Percentiles rank a stretch among this genome's conserved stretches.
Evolutionary conservation across 179 eudicot genomes (phyloP).

Genomic region (Drosera spatulata): DNA sequence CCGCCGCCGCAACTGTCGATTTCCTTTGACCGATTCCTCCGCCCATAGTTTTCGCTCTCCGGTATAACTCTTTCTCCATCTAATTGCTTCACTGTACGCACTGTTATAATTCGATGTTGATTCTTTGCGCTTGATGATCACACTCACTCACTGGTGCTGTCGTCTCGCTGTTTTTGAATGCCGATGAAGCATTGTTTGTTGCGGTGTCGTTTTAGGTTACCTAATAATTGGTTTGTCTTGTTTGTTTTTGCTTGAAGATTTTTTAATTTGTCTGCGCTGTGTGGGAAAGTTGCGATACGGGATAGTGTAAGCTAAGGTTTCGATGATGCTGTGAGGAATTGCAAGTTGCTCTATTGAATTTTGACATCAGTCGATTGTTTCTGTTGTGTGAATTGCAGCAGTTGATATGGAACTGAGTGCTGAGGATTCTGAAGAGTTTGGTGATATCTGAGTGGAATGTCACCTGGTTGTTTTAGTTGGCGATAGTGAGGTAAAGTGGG

Average conservation of each 20-base stretch:
- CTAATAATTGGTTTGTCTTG: neutral
- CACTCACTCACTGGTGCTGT: too few species aligned
- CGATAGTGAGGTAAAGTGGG: neutral
- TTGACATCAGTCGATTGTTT: too few species aligned
- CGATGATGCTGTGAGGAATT: neutral
- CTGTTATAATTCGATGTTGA: neutral
- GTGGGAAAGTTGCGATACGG: neutral
- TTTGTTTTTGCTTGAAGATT: neutral
- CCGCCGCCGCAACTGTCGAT: neutral
- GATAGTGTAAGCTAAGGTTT: neutral
- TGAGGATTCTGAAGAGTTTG: slow-evolving; percentile 21
- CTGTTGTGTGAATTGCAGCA: too few species aligned
- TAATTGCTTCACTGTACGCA: neutral
- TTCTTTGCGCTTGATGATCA: too few species aligned
- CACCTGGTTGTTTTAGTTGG: neutral
- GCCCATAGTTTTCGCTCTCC: neutral
- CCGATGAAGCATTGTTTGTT: neutral
- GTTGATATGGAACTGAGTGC: neutral
- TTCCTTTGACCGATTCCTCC: neutral
- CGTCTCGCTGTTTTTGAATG: neutral
- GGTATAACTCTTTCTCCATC: neutral
- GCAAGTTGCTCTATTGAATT: neutral
- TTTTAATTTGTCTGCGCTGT: neutral
- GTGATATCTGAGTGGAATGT: slow-evolving; percentile 15
- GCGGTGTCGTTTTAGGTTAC: neutral